Evolutionary conservation across 2,329 filamentous ascomycete genomes (phyloP), one percentile per base, ranked within the genome.

Genomic region (Elsinoe ampelina): DNA sequence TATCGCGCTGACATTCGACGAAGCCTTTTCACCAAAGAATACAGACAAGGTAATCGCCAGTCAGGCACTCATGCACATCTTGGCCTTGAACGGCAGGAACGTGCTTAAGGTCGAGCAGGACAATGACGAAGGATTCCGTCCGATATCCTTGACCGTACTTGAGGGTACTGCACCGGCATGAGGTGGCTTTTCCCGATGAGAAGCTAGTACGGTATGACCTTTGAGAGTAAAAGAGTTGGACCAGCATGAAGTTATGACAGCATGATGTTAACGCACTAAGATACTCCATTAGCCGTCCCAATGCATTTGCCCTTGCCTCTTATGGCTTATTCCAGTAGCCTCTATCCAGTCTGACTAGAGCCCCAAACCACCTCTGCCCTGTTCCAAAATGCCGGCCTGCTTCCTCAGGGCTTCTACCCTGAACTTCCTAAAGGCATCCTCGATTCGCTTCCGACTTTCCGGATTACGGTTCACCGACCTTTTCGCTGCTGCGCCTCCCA

Each of bases 21-120:
- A 82, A 50, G 71, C 95, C 8, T 80, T 93, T 43, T 76, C 80
- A n/a, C 78, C 82, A 0, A 65, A 66, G 8, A 70, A 75, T 41
- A 81, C 80, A 30, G 74, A 68, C 41, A 77, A 75, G 35, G 73
- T 80, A 30, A 82, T 89, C 11, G 87, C 85, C 7, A 83, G 86
- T 1, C 86, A 90, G 67, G 88, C 83, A 0, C 85, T 89, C 66
- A 81, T 86, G 71, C 87, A 93, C 67, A 77, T 88, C 1, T 77
- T 95, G 12, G 77, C 79, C 10, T 76, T 93, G 42, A 84, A 81
- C 2, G 69, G 67, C 32, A 73, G 73, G 62, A 69, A 69, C 8
- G 60, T 77, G 58, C 61, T 77, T 58, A 68, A 70, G 63, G 67
- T 75, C 43, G 67, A 71, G 15, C 81, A 91, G 4, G 70, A 78